These are phyloP conservation scores for Bonnemaisonia californica DNA, from an alignment of 31 red algal genomes.

Conservation along the genomic window DNA sequence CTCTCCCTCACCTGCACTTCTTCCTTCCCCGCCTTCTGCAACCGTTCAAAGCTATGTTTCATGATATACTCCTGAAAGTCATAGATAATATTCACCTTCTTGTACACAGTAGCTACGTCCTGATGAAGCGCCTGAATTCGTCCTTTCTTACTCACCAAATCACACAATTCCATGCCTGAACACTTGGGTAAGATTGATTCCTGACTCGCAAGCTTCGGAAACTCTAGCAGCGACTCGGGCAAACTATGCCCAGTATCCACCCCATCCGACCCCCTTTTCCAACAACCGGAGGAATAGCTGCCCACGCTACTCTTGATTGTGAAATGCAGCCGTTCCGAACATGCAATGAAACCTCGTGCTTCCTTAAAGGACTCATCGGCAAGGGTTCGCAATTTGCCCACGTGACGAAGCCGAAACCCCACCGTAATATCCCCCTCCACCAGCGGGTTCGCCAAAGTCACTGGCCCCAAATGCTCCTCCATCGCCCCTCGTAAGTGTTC, in stretches of 20 bases:
- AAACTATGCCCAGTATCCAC: too few species aligned
- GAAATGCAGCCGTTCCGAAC: too few species aligned
- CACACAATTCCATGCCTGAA: slow-evolving; percentile 10
- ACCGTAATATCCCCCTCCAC: slow-evolving; percentile 6
- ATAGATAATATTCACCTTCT: slow-evolving; percentile 50
- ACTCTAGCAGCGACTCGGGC: neutral
- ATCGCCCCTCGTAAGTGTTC: slow-evolving; percentile 39
- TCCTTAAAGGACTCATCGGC: too few species aligned
- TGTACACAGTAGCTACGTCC: slow-evolving; percentile 38
- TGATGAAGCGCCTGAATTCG: slow-evolving; percentile 26
- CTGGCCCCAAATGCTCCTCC: neutral
- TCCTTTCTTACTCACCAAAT: slow-evolving; percentile 6
- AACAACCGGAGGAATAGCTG: too few species aligned
- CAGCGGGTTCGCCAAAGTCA: neutral
- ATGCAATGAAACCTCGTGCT: too few species aligned
- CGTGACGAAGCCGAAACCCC: too few species aligned
- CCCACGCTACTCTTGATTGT: too few species aligned
- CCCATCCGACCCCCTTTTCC: too few species aligned
- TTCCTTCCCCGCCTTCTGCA: slow-evolving; percentile 30
- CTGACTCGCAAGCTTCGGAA: slow-evolving; percentile 5
- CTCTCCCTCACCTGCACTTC: slow-evolving; percentile 32
- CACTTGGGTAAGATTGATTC: slow-evolving; percentile 8
- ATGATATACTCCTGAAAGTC: slow-evolving; percentile 47
- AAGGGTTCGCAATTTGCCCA: too few species aligned
- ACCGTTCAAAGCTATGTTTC: slow-evolving; percentile 23